Percentiles rank a stretch among this genome's conserved stretches.
These are phyloP conservation scores for Hemileia vastatrix DNA, from an alignment of 1,284 basidiomycete species.

Conservation along the genomic window DNA sequence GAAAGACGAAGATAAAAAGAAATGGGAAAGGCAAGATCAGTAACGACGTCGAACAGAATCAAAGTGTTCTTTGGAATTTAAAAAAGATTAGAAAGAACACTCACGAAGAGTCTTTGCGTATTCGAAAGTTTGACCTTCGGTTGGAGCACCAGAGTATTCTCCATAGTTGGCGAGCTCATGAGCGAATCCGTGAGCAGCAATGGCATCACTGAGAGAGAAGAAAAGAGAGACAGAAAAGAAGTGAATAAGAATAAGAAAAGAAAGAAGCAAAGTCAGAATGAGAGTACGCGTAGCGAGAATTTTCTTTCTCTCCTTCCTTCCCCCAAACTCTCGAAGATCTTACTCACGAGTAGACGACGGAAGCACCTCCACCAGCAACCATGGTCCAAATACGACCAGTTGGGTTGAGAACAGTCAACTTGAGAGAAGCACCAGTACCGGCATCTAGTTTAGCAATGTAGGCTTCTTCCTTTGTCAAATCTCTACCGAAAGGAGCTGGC, in stretches of 20 bases:
- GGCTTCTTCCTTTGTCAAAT: conserved; percentile 95
- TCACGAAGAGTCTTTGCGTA: conserved; percentile 97
- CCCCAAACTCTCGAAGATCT: no score
- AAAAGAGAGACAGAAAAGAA: conserved; percentile 45
- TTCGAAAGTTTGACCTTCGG: conserved; percentile 96
- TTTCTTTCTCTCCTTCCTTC: no score
- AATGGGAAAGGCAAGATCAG: no score
- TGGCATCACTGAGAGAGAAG: conserved; percentile 65
- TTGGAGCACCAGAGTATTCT: conserved; percentile 96
- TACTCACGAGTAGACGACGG: conserved; percentile 59
- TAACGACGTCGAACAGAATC: no score
- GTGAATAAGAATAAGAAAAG: no score
- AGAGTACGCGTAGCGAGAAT: no score
- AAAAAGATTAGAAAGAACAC: no score
- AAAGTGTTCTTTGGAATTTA: no score
- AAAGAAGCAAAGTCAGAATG: no score
- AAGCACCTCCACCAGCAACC: conserved; percentile 76
- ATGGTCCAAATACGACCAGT: conserved; percentile 97
- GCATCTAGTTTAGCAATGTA: conserved; percentile 97
- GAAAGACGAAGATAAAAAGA: no score
- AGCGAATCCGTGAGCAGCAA: conserved; percentile 89
- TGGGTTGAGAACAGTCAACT: conserved; percentile 89
- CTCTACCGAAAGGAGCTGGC: conserved; percentile 92
- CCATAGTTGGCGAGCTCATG: conserved; percentile 98
- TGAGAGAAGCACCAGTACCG: conserved; percentile 93